A percentile compares a stretch with the other conserved stretches of the same genome.
phyloP scores from a whole-genome alignment of 2,329 filamentous ascomycete species.

The Cladosporium cucumerinum region DNA sequence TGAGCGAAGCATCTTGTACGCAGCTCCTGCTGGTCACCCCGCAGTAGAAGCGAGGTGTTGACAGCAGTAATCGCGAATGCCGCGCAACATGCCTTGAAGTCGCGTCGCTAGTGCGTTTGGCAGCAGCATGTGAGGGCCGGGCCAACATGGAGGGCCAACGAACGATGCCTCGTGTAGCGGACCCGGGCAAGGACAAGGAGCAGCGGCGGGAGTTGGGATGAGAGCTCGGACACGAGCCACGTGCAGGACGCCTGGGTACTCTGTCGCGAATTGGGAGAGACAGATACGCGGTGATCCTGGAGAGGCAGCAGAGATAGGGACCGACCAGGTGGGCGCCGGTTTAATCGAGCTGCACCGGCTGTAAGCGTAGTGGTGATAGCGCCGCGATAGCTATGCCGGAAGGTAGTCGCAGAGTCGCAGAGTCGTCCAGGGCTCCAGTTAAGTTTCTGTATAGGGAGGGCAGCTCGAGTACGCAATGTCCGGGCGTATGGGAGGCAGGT shows the following conservation, averaged over 20 bases:
- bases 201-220: constrained; percentile 5
- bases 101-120: constrained; percentile 14
- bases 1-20: constrained; percentile 2
- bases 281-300: constrained; percentile 7
- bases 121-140: constrained; percentile 3
- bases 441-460: neutral
- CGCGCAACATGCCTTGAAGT: constrained; percentile 1
- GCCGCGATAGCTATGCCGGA: constrained; percentile 1
- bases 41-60: constrained; percentile 13
- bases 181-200: neutral
- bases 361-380: constrained; percentile 12
- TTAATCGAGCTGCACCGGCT: constrained; percentile 7
- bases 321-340: neutral
- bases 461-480: constrained; percentile 3
- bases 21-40: constrained; percentile 7
- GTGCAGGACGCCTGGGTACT: neutral
- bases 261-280: neutral
- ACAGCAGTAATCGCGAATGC: constrained; percentile 14
- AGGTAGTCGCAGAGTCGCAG: neutral
- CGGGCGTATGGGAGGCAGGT: neutral
- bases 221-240: neutral
- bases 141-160: constrained; percentile 5
- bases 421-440: constrained; percentile 3
- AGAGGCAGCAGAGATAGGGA: neutral
- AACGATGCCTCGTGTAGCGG: neutral